Conservation (phyloP, 176 grass and related monocot genomes). For the Juncus effusus region DNA sequence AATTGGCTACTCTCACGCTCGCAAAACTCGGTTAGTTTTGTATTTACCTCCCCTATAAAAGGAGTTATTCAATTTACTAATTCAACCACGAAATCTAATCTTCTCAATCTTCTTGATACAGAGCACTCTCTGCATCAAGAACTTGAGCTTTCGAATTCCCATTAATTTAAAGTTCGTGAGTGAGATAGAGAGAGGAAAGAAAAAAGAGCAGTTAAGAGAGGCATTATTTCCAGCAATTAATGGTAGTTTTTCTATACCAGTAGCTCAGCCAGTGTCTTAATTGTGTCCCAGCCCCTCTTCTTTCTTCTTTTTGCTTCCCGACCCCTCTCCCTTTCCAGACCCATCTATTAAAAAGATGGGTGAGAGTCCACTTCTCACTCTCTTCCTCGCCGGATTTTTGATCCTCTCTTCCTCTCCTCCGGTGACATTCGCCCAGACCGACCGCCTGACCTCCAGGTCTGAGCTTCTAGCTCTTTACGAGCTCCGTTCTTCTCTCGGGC, state of each 20-base stretch:
- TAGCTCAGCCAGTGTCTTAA: slow-evolving; percentile 12
- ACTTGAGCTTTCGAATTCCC: slow-evolving; percentile 7
- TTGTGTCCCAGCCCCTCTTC: slow-evolving; percentile 19
- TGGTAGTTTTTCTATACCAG: slow-evolving; percentile 8
- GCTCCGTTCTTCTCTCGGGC: slow-evolving; percentile 68
- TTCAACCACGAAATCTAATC: not conserved
- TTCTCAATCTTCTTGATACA: not conserved
- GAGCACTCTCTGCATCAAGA: not conserved
- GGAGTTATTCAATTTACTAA: no score
- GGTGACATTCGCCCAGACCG: slow-evolving; percentile 21
- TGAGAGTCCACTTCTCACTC: slow-evolving; percentile 9
- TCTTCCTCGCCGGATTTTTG: slow-evolving; percentile 30
- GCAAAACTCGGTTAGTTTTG: no score
- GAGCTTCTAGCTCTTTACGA: slow-evolving; percentile 62
- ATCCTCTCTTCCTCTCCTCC: slow-evolving; percentile 24
- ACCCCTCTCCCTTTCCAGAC: not conserved
- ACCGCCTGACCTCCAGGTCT: slow-evolving; percentile 40
- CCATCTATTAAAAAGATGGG: slow-evolving; percentile 14
- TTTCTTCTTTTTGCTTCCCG: not conserved
- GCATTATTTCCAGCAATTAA: slow-evolving; percentile 56
- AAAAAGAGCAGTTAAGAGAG: slow-evolving; percentile 50
- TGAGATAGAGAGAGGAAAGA: no score
- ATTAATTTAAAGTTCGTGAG: slow-evolving; percentile 25
- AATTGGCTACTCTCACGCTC: slow-evolving; percentile 13
- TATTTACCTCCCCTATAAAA: no score